Conservation (phyloP, 169 alveolate genomes). For the Toxoplasma gondii region DNA sequence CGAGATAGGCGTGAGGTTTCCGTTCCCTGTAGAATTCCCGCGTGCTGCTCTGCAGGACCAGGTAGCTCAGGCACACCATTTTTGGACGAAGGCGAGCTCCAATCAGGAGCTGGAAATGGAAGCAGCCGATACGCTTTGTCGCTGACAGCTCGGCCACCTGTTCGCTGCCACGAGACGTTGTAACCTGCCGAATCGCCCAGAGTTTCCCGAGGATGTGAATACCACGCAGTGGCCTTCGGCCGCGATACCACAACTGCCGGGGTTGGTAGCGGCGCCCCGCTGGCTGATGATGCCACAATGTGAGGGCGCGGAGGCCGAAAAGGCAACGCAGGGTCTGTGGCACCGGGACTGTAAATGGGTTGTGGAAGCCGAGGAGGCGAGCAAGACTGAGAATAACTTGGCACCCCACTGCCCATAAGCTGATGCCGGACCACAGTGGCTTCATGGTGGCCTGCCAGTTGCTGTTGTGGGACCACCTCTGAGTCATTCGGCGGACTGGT, state of each 20-base stretch:
- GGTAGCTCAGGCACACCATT: background rate
- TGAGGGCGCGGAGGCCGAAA: background rate
- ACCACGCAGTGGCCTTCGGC: background rate
- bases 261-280: background rate
- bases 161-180: background rate
- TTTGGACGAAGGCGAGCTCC: conserved; percentile 3
- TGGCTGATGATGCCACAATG: background rate
- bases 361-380: background rate
- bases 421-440: no score
- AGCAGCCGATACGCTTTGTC: background rate
- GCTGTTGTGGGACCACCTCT: background rate
- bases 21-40: background rate
- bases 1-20: background rate
- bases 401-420: background rate
- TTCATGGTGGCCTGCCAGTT: background rate
- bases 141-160: background rate
- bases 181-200: background rate
- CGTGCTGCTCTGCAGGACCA: background rate
- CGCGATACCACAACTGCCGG: conserved; percentile 30
- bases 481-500: background rate
- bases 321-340: background rate
- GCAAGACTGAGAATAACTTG: background rate
- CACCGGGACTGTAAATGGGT: background rate
- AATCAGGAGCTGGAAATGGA: conserved; percentile 10
- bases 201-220: background rate